These are phyloP conservation scores for Alisma plantagoaquatica DNA, from an alignment of 106 monocot species.

Conservation along the genomic window DNA sequence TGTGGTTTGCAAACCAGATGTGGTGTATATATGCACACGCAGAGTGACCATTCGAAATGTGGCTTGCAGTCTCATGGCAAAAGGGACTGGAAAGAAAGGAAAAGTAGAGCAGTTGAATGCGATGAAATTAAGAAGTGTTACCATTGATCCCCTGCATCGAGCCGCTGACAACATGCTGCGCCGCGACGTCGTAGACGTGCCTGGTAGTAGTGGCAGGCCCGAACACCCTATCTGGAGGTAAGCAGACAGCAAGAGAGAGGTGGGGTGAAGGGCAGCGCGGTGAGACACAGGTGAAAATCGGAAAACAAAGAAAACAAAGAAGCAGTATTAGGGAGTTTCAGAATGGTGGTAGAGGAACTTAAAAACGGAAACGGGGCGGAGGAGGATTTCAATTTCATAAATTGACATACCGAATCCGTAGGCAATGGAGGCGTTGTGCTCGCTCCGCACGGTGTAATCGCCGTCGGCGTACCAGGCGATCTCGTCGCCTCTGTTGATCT, in stretches of 20 bases:
- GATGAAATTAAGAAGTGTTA: slow-evolving; percentile 12
- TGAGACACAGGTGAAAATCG: no score
- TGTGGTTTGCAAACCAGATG: no score
- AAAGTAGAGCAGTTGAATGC: not conserved
- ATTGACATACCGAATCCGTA: slow-evolving; percentile 84
- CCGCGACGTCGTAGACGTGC: slow-evolving; percentile 92
- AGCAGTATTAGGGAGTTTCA: not conserved
- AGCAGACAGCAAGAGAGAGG: no score
- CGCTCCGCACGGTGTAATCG: slow-evolving; percentile 66
- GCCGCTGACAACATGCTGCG: slow-evolving; percentile 87
- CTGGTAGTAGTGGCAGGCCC: slow-evolving; percentile 94
- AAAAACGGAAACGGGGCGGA: not conserved
- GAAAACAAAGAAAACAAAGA: not conserved
- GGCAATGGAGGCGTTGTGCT: slow-evolving; percentile 59
- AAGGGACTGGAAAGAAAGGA: not conserved
- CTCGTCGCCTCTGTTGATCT: slow-evolving; percentile 94
- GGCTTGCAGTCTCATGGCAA: not conserved
- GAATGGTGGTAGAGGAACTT: not conserved
- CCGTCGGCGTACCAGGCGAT: slow-evolving; percentile 99
- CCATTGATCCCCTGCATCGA: slow-evolving; percentile 99
- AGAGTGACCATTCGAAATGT: no score
- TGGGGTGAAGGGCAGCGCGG: no score
- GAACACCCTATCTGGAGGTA: slow-evolving; percentile 77
- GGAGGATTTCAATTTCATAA: no score
- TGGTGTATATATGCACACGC: no score